Conservation (phyloP, 2,329 filamentous ascomycete genomes). For the Penicillium psychrosexuale region DNA sequence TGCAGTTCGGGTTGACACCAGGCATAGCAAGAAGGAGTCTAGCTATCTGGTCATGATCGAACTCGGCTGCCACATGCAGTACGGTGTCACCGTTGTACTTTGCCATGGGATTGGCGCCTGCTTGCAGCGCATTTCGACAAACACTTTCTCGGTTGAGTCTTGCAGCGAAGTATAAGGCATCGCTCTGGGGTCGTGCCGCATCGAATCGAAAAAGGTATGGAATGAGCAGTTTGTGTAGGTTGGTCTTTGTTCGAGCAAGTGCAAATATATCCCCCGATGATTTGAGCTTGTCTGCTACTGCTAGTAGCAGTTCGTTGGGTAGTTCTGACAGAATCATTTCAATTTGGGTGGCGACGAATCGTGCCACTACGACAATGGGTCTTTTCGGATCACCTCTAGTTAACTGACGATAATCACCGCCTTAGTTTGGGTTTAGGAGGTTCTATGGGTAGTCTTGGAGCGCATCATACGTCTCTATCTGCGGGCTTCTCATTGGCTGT, state of each 20-base stretch:
- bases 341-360: background rate
- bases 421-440: no score
- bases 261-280: background rate
- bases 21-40: no score
- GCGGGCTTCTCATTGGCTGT: no score
- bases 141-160: background rate
- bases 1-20: no score
- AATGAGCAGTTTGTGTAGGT: background rate
- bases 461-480: no score
- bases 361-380: no score
- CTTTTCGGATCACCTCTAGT: no score
- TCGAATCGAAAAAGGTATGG: background rate
- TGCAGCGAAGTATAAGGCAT: background rate
- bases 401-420: no score
- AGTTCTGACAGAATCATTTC: background rate
- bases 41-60: background rate
- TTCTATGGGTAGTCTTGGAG: no score
- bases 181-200: background rate
- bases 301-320: background rate
- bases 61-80: background rate
- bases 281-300: background rate
- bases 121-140: no score
- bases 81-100: background rate
- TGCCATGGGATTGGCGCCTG: no score
- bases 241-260: background rate